A percentile compares a stretch with the other conserved stretches of the same genome.
Evolutionary conservation across 805 yeast genomes (phyloP).

Genomic region (Zygotorulaspora chibaensis): DNA sequence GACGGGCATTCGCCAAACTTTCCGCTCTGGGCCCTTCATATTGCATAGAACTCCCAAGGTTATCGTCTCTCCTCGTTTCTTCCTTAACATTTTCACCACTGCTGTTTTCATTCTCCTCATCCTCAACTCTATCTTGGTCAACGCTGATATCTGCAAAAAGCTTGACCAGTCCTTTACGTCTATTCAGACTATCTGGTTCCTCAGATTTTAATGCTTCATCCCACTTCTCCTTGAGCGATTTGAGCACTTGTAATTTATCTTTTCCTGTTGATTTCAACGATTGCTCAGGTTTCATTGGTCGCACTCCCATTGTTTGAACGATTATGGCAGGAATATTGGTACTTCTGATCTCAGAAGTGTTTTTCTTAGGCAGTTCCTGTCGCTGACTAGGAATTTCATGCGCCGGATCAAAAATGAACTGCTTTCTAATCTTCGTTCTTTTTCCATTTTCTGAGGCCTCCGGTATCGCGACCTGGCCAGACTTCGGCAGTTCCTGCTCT

Average conservation of each 20-base stretch:
- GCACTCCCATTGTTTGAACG: not conserved
- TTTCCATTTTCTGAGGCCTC: too few species aligned
- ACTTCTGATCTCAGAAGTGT: too few species aligned
- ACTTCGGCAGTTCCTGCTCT: too few species aligned
- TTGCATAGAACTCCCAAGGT: too few species aligned
- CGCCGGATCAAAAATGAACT: too few species aligned
- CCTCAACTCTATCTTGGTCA: not conserved
- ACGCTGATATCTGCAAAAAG: slow-evolving; percentile 2
- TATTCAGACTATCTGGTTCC: not conserved
- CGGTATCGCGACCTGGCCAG: too few species aligned
- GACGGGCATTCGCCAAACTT: too few species aligned
- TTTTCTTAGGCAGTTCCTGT: too few species aligned
- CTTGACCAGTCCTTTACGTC: slow-evolving; percentile 1
- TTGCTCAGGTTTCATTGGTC: not conserved
- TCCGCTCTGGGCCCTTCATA: too few species aligned
- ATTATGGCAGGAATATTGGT: not conserved
- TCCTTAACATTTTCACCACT: not conserved
- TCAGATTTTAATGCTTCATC: slow-evolving; percentile 1
- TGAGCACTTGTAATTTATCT: not conserved
- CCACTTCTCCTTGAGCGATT: slow-evolving; percentile 2
- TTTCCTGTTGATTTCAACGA: not conserved
- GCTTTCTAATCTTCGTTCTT: too few species aligned
- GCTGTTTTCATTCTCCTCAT: not conserved
- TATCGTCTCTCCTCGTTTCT: not conserved
- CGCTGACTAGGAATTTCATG: too few species aligned